A percentile compares a stretch with the other conserved stretches of the same genome.
phyloP scores from a whole-genome alignment of 1,284 basidiomycete species.

The Amylostereum areolatum region DNA sequence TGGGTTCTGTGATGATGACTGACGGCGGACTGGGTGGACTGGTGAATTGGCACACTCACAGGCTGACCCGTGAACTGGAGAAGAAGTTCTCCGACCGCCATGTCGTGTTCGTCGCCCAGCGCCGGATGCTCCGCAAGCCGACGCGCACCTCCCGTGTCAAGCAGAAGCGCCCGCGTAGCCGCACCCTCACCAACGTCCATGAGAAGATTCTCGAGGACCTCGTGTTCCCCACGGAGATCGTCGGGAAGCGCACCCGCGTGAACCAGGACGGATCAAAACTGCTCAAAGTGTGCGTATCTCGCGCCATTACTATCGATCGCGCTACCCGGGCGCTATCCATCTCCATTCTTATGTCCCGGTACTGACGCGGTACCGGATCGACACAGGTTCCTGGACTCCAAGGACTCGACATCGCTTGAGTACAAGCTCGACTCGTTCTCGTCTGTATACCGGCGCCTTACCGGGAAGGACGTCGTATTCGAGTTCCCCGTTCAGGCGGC shows the following conservation, averaged over 20 bases:
- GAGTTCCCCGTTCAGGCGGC: conserved; percentile 70
- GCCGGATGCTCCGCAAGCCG: conserved; percentile 97
- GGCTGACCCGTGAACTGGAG: conserved; percentile 97
- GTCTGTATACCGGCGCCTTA: conserved; percentile 90
- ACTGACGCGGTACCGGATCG: conserved; percentile 2
- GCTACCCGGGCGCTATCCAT: neutral
- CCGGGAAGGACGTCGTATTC: conserved; percentile 91
- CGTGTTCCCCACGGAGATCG: conserved; percentile 98
- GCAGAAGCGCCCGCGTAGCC: conserved; percentile 96
- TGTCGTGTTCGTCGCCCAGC: conserved; percentile 98
- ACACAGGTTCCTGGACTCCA: conserved; percentile 90
- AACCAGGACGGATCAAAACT: conserved; percentile 88
- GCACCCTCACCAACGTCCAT: conserved; percentile 97
- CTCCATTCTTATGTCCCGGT: neutral
- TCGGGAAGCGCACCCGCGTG: conserved; percentile 95
- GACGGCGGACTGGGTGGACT: neutral
- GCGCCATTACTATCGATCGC: neutral
- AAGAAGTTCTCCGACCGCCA: conserved; percentile 99
- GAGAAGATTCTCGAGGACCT: conserved; percentile 99
- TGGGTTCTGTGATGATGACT: neutral
- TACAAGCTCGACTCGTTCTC: conserved; percentile 99
- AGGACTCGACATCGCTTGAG: conserved; percentile 97
- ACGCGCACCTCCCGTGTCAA: conserved; percentile 88
- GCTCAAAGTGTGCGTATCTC: conserved; percentile 81
- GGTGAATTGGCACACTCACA: conserved; percentile 26